Evolutionary conservation across 225 moss, liverwort and hornwort species (phyloP).

Genomic region (Rhytidiadelphus loreus): DNA sequence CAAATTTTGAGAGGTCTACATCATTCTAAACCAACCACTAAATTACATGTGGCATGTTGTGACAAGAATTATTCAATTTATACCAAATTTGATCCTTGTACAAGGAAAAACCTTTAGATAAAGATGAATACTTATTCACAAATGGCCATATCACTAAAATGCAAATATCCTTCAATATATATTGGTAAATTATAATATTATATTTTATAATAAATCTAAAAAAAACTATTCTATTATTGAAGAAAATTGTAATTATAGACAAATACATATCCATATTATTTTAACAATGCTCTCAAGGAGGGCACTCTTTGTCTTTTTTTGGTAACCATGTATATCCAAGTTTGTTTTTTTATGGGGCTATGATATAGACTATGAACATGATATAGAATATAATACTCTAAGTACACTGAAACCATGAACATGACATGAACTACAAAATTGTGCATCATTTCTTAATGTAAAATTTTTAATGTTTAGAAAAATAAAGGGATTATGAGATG

Average conservation of each 20-base stretch:
- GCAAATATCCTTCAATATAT: background rate
- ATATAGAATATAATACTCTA: no score
- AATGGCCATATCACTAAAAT: background rate
- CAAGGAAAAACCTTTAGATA: background rate
- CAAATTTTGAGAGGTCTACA: accelerated
- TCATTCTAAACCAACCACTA: background rate
- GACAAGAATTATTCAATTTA: background rate
- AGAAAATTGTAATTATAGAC: background rate
- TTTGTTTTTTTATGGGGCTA: no score
- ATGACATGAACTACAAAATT: background rate
- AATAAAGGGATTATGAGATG: accelerated
- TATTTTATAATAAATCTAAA: background rate
- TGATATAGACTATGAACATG: background rate
- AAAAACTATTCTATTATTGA: background rate
- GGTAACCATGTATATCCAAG: background rate
- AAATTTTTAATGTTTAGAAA: background rate
- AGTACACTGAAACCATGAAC: background rate
- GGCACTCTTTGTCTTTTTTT: background rate
- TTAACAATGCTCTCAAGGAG: background rate
- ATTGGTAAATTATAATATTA: no score
- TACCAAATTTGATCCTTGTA: background rate
- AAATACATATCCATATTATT: background rate
- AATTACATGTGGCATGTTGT: background rate
- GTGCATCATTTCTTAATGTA: no score
- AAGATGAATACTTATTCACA: no score